These are phyloP conservation scores for Linnemannia exigua DNA, from an alignment of 192 early-diverging fungal genomes.

Conservation along the genomic window DNA sequence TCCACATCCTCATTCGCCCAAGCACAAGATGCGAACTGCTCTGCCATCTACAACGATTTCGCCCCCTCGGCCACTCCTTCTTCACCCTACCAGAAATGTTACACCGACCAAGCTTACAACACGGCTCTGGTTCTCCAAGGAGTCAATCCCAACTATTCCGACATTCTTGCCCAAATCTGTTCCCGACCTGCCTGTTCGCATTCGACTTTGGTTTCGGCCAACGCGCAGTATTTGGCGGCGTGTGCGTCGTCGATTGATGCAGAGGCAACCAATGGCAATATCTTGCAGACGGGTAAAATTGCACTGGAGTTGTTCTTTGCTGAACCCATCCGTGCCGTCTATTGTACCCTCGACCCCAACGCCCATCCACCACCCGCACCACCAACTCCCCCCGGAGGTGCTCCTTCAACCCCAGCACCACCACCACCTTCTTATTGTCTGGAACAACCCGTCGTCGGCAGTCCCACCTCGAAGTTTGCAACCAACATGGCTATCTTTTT, in stretches of 20 bases:
- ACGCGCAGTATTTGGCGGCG: slow-evolving; percentile 14
- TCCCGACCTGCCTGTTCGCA: slow-evolving; percentile 20
- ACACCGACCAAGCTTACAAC: slow-evolving; percentile 34
- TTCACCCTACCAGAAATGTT: slow-evolving; percentile 20
- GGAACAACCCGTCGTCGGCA: slow-evolving; percentile 5
- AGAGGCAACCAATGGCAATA: slow-evolving; percentile 31
- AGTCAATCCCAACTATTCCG: slow-evolving; percentile 12
- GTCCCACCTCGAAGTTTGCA: slow-evolving; percentile 3
- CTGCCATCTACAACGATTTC: slow-evolving; percentile 25
- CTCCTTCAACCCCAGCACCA: neutral
- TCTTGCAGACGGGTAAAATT: slow-evolving; percentile 24
- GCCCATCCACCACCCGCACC: neutral
- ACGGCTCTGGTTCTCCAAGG: slow-evolving; percentile 31
- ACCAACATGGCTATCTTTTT: slow-evolving; percentile 29
- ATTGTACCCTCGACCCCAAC: slow-evolving; percentile 28
- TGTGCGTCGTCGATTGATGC: slow-evolving; percentile 24
- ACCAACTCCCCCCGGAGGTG: neutral
- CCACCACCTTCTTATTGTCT: slow-evolving; percentile 26
- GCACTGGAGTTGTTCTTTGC: slow-evolving; percentile 37
- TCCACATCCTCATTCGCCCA: neutral
- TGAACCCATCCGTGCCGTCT: slow-evolving; percentile 18
- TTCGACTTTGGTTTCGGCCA: slow-evolving; percentile 16
- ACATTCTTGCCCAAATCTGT: slow-evolving; percentile 28
- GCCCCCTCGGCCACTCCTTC: neutral
- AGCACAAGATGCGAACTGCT: slow-evolving; percentile 33